phyloP scores from a whole-genome alignment of 352 stramenopile species.

The Elongisporangium prolatum region DNA sequence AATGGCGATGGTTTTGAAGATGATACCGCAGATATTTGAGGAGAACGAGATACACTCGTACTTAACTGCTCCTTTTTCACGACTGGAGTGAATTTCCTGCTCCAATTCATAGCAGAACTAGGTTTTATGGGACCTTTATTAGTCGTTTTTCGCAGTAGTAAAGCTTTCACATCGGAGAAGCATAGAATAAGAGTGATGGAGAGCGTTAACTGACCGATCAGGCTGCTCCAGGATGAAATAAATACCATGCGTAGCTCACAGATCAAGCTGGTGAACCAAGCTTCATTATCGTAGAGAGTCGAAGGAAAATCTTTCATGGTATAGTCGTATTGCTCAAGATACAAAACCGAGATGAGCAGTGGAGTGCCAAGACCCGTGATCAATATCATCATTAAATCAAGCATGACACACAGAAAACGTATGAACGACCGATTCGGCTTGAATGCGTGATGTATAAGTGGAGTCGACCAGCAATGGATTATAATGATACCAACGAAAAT shows the following conservation, averaged over 20 bases:
- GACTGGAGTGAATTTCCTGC: too few relatives aligned
- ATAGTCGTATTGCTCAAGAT: background rate
- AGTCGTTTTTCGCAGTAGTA: constrained; percentile 2
- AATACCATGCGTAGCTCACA: constrained; percentile 35
- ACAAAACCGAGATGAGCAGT: constrained; percentile 12
- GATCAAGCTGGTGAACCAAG: constrained; percentile 28
- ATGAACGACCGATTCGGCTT: constrained; percentile 6
- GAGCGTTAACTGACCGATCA: constrained; percentile 1
- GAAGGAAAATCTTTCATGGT: background rate
- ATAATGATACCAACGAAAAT: constrained; percentile 24
- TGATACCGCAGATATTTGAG: too few relatives aligned
- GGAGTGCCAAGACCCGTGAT: constrained; percentile 17
- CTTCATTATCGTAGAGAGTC: constrained; percentile 27
- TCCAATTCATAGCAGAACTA: too few relatives aligned
- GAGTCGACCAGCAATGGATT: constrained; percentile 28
- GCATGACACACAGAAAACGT: constrained; percentile 2
- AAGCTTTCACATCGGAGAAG: constrained; percentile 21
- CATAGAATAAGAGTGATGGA: constrained; percentile 14
- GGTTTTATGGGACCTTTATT: too few relatives aligned
- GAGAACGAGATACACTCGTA: too few relatives aligned
- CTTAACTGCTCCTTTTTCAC: too few relatives aligned
- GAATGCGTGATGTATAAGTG: constrained; percentile 27
- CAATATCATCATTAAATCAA: constrained; percentile 17
- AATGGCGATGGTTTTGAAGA: too few relatives aligned
- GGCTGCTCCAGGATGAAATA: constrained; percentile 3